Base-by-base conservation (phyloP, 1,284 basidiomycete species). In the Moesziomyces aphidis region DNA sequence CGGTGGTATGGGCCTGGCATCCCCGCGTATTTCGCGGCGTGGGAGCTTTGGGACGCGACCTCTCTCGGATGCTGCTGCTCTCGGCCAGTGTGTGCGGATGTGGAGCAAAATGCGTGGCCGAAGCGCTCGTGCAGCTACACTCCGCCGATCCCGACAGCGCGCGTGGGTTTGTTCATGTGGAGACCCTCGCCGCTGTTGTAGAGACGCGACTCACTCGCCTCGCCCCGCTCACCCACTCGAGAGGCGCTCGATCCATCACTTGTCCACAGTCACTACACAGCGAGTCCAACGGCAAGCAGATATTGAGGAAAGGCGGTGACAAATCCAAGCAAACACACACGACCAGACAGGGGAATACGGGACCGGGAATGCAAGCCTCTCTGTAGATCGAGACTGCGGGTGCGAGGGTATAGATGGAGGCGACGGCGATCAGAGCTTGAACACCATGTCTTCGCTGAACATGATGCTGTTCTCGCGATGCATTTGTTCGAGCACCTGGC, bases 391-490 rank as follows among this genome's bases (percentile, higher is more conserved):
- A 42, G 39, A 19, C 39, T 42, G 36, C 17, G 39, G 19, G 39
- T 4, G 31, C 31, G 17, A 23, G 66, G 66, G 67, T 64, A 64
- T 70, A 60, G 19, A 23, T 26, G 24, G 28, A 31, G 31, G 31
- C 31, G 31, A 13, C 17, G 5, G 8, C 39, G 44, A 53, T 66
- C 54, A 77, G 46, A 77, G 58, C 61, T 63, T 72, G 68, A 66
- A 77, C 31, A 71, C 53, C 57, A 63, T 51, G 57, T 67, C 73
- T 24, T 71, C 73, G 55, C 56, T 64, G 43, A 94, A 89, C 93
- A 97, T 94, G 76, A 97, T 87, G 85, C 95, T 91, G 78, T 95
- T 92, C 24, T 88, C 88, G 46, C 92, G 90, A 55, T 90, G 88
- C 95, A 98, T 97, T 45, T 70, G 68, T 48, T 59, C 59, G 10